Base-by-base conservation (phyloP, 805 yeast genomes). In the Candida quercuum region DNA sequence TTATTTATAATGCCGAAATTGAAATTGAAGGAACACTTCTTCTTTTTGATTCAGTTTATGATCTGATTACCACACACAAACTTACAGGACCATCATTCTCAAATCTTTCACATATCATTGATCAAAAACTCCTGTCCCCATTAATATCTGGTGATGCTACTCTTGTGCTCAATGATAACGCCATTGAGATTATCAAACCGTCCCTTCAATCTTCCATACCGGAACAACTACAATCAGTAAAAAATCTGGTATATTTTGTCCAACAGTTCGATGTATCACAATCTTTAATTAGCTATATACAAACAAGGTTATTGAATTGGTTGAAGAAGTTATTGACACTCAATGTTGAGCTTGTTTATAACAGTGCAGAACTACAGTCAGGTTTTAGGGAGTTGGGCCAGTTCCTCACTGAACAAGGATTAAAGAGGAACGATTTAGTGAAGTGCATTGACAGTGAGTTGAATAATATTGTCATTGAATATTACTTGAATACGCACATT, bases 371-470 rank as follows among this genome's bases (percentile, higher is more conserved):
- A 9, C 27, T 42, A 9, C 45, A 45, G 35, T 17, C 13, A 2
- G 29, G 35, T 6, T 43, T 54, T 19, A 30, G 41, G 2, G 36
- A 48, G 18, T 38, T 53, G 17, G 48, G 50, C 28, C 34, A 39
- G 4, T 42, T 47, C 30, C 37, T 53, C 19, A 31, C 30, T 10
- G 24, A 38, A 3, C 31, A 36, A 19, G 40, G 41, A 9, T 46
- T 52, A 35, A 47, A 40, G 20, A 45, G 56, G 33, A 39, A 41
- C 24, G 44, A 47, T 28, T 31, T 52, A 19, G 35, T 36, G n/a
- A 45, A 39, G 12, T 54, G 57, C 56, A 47, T 52, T 14, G 30
- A 46, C 5, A 27, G 35, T 6, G 57, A 52, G 8, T 34, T 54
- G 18, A 37, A 45, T 26, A 42, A 40, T 2, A 37, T 54, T 14